These are phyloP conservation scores for Kewa caespitosa DNA, from an alignment of 179 eudicot genomes.

Conservation along the genomic window DNA sequence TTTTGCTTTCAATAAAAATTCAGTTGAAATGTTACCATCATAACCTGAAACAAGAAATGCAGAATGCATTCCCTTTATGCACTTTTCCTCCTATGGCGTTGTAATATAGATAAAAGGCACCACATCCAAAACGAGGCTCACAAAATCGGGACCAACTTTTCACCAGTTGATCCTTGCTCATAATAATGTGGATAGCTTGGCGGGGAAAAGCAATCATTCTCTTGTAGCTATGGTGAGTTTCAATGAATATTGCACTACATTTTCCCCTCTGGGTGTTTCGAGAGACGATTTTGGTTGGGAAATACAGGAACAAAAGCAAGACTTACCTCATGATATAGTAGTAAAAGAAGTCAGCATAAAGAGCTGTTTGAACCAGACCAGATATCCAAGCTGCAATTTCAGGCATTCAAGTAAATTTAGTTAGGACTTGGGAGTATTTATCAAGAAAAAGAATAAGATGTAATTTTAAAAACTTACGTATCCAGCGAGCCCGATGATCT, in stretches of 20 bases:
- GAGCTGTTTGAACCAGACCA: slow-evolving; percentile 58
- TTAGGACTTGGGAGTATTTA: not conserved
- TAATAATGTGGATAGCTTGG: too few relatives aligned
- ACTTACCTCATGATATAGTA: slow-evolving; percentile 52
- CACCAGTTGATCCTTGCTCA: too few relatives aligned
- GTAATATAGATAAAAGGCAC: too few relatives aligned
- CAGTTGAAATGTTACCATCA: not conserved
- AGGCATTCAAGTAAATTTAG: not conserved
- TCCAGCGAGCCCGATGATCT: slow-evolving; percentile 54
- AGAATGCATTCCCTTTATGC: not conserved
- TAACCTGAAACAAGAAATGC: not conserved
- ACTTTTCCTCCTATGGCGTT: not conserved
- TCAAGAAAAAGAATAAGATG: not conserved
- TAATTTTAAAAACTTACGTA: slow-evolving; percentile 38
- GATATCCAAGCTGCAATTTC: slow-evolving; percentile 52
- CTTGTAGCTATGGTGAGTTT: not conserved
- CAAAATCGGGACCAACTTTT: too few relatives aligned
- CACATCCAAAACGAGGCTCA: too few relatives aligned
- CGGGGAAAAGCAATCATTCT: too few relatives aligned
- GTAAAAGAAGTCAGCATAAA: slow-evolving; percentile 61
- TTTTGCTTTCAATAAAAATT: not conserved
- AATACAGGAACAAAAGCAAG: not conserved
- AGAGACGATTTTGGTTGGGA: not conserved
- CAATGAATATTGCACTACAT: not conserved
- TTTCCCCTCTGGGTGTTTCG: not conserved